Percentiles rank a stretch among this genome's conserved stretches.
These are phyloP conservation scores for Debaryomycetaceae sp. DNA, from an alignment of 1,139 yeast species.

Conservation along the genomic window DNA sequence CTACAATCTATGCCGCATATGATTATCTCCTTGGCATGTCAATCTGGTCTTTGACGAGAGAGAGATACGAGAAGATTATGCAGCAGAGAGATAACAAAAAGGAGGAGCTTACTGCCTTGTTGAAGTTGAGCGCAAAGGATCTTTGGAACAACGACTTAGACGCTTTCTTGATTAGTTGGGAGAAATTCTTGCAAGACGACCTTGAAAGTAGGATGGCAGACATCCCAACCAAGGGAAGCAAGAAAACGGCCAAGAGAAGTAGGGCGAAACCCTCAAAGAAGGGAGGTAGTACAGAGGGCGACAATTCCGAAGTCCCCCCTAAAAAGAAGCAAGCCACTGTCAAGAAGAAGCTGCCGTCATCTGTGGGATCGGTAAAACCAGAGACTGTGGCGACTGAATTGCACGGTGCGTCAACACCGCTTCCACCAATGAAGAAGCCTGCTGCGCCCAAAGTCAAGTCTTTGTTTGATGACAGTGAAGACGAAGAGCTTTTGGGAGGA, in stretches of 20 bases:
- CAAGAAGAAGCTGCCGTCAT: constrained; percentile 12
- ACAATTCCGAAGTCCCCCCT: constrained; percentile 9
- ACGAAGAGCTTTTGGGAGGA: constrained; percentile 22
- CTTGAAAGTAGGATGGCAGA: constrained; percentile 26
- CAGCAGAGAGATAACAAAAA: constrained; percentile 72
- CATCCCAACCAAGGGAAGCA: constrained; percentile 25
- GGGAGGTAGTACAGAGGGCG: constrained; percentile 8
- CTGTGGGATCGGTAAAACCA: too few relatives aligned
- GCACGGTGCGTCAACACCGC: constrained; percentile 6
- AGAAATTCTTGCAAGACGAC: constrained; percentile 47
- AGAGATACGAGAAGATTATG: constrained; percentile 76
- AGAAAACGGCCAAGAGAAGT: constrained; percentile 23
- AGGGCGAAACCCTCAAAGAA: constrained; percentile 17
- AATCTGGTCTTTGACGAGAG: constrained; percentile 88
- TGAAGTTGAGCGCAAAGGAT: constrained; percentile 76
- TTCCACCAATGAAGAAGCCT: constrained; percentile 6
- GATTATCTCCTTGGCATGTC: constrained; percentile 85
- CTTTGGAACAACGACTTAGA: constrained; percentile 85
- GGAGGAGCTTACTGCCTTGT: constrained; percentile 60
- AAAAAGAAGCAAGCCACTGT: constrained; percentile 13
- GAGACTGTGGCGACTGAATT: constrained; percentile 8
- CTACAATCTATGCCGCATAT: constrained; percentile 49
- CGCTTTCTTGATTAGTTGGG: constrained; percentile 63
- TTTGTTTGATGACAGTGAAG: constrained; percentile 32
- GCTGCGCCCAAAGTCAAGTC: constrained; percentile 13